Percentiles rank a stretch among this genome's conserved stretches.
phyloP scores from a whole-genome alignment of 169 alveolate genomes.

The Plasmodium sp. region DNA sequence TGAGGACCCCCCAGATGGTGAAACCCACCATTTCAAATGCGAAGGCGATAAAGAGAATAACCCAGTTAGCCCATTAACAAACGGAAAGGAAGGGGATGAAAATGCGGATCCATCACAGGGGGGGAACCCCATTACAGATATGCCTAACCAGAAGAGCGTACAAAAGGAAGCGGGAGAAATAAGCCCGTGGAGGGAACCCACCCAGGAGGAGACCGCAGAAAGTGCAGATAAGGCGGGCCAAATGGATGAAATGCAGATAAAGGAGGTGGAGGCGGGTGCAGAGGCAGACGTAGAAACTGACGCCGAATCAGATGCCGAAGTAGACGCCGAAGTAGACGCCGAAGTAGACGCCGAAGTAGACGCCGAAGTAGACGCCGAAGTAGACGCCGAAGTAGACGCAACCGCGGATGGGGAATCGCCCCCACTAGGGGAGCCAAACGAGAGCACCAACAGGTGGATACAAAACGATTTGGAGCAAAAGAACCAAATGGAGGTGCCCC shows the following conservation, averaged over 20 bases:
- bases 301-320: background rate
- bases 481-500: background rate
- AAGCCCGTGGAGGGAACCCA: background rate
- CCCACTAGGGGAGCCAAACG: background rate
- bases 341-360: background rate
- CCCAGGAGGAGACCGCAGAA: background rate
- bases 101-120: background rate
- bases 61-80: background rate
- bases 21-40: background rate
- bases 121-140: background rate
- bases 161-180: background rate
- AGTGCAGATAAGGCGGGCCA: background rate
- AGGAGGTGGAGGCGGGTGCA: background rate
- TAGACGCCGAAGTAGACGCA: background rate
- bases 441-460: background rate
- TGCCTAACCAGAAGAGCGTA: background rate
- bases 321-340: background rate
- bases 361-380: background rate
- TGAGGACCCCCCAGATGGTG: background rate
- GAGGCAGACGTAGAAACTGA: background rate
- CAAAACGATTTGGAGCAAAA: background rate
- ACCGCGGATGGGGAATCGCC: background rate
- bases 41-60: background rate
- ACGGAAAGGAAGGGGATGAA: background rate
- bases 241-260: background rate